Evolutionary conservation across 768 basidiomycete genomes (phyloP).

Genomic region (Cystobasidium tubakii): DNA sequence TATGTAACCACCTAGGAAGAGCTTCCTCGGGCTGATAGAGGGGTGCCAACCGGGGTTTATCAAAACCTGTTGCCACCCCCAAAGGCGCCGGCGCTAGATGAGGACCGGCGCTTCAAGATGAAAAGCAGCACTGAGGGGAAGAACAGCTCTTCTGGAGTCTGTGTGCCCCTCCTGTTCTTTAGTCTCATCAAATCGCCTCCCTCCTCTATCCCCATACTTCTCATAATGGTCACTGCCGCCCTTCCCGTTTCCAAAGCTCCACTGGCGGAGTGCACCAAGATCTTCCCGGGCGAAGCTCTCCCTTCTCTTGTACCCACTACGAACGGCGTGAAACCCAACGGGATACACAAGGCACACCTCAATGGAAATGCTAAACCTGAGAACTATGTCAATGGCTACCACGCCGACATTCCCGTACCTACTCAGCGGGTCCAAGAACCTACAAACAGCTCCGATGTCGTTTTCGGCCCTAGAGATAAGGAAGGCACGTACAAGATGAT

Average conservation of each 20-base stretch:
- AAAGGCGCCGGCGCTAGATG: too few species aligned
- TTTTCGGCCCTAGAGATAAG: slow-evolving; percentile 1
- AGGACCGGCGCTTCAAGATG: too few species aligned
- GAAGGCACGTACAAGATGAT: slow-evolving; percentile 31
- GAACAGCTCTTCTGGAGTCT: too few species aligned
- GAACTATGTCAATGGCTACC: background rate
- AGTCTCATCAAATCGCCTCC: background rate
- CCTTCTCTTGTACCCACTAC: background rate
- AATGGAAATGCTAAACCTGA: background rate
- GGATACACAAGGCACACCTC: background rate
- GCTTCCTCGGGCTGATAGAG: too few species aligned
- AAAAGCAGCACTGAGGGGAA: too few species aligned
- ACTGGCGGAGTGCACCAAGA: background rate
- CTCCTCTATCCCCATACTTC: background rate
- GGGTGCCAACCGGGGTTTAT: too few species aligned
- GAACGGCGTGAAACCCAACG: slow-evolving; percentile 3
- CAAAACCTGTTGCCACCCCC: too few species aligned
- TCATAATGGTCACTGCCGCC: background rate
- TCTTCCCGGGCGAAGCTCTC: background rate
- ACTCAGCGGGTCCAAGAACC: background rate
- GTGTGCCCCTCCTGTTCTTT: too few species aligned
- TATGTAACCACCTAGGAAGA: too few species aligned
- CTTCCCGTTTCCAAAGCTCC: background rate
- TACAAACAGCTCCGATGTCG: background rate
- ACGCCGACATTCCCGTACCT: background rate